Base-by-base conservation (phyloP, 495 filamentous ascomycete genomes). In the Acidiella bohemica region DNA sequence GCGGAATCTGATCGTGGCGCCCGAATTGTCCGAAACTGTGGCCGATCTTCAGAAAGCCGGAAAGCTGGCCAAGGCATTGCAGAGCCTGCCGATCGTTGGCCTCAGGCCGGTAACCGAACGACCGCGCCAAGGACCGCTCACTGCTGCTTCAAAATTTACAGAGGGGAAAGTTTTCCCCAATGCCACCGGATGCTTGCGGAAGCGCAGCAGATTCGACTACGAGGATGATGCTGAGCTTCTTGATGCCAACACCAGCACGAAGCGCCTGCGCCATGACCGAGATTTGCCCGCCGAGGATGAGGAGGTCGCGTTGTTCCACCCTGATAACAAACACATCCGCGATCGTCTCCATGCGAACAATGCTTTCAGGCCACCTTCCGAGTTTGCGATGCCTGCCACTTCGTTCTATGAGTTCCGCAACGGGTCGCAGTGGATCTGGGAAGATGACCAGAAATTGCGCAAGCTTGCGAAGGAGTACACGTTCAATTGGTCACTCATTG, bases 401-500 rank as follows among this genome's bases (percentile, higher is more conserved):
- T 72, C 68, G 27, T 97, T 95, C 59, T 95, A 87, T 51, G 92
- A 97, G 58, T 75, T 66, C 37, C 69, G 92, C 13, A 70, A 66
- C 32, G 76, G 84, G 4, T 95, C 90, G 14, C 84, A 94, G 50
- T 97, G 90, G 90, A 84, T 81, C 0, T 72, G 71, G 51, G 66
- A 76, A 4, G 90, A 97, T 55, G 90, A 97, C 50, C 83, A 95
- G 47, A 81, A 86, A 54, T 67, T 97, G 16, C 81, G 83, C 36
- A 68, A 67, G 17, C 63, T 93, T 29, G 88, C 93, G 11, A 79
- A 84, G 49, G 86, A 95, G 41, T 93, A 87, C 53, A 81, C 84
- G 0, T 94, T 94, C 59, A 96, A 97, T 54, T 97, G 90, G 90
- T 84, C 85, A 9, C 65, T 97, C 5, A 92, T 96, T 32, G 81